phyloP scores from a whole-genome alignment of 331 rosid genomes.

The Rhamnella rubrinervis region DNA sequence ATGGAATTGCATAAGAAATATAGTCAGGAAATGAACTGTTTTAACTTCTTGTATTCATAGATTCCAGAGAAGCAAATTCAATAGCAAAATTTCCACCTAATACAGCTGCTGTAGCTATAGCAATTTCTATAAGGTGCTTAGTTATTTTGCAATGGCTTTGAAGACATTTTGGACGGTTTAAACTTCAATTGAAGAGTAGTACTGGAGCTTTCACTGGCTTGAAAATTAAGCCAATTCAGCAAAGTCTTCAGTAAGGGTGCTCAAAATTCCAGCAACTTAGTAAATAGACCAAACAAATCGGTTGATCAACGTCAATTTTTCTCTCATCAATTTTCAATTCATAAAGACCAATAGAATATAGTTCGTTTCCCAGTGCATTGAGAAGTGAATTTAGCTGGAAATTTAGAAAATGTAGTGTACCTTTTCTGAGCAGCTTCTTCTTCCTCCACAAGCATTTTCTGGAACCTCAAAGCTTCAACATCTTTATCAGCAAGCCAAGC shows the following conservation, averaged over 20 bases:
- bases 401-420: conserved; percentile 32
- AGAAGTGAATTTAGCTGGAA: neutral
- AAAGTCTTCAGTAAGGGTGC: no score
- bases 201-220: neutral
- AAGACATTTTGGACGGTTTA: neutral
- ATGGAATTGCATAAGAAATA: conserved; percentile 19
- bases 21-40: conserved; percentile 20
- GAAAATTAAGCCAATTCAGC: neutral
- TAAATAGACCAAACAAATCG: no score
- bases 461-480: conserved; percentile 80
- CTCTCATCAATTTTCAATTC: neutral
- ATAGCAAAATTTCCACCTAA: neutral
- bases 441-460: conserved; percentile 81
- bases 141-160: neutral
- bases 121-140: neutral
- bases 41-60: neutral
- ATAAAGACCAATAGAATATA: no score
- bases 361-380: no score
- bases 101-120: neutral
- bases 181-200: neutral
- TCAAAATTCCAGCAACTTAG: no score
- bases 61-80: conserved; percentile 1
- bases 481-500: conserved; percentile 86
- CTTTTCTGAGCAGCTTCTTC: conserved; percentile 87
- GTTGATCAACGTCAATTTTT: no score